Base-by-base conservation (phyloP, 164 flowering plant species). In the Magnolia kwangsiensis region DNA sequence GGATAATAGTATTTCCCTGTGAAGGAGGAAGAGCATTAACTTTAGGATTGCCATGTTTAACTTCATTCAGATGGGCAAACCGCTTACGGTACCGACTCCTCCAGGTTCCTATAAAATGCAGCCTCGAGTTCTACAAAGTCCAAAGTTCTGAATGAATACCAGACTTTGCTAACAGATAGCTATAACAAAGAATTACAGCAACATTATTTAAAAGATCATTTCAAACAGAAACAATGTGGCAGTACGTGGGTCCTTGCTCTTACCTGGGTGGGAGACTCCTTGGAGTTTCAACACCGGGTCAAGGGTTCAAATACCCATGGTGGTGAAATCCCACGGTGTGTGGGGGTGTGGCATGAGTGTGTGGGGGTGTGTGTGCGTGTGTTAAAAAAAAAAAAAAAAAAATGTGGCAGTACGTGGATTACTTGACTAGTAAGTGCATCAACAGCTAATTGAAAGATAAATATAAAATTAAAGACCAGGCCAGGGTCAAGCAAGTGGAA, bases 61-160 rank as follows among this genome's bases (percentile, higher is more conserved):
- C 69, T 71, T 81, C 86, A 66, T 75, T 72, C 51, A 78, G 77
- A 84, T 73, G 75, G 27, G 87, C 87, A 80, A 89, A 96, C 23
- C 91, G 96, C 83, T 91, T 94, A 45, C 96, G 92, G 55, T 94
- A 94, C 45, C 99, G 87, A 70, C 83, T 90, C 82, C 98, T 94
- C 99, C 99, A 96, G 20, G 99, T 92, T 78, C 99, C 99, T 69
- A 96, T 92, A 75, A 96, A 96, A 80, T 96, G 99, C 83, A 96
- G 81, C 86, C 99, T 90, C 68, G 98, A 96, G 82, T 76, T 83
- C 99, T 93, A 85, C 76, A 86, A 75, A 77, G 79, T 50, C 19
- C 23, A 37, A 73, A 63, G 58, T 11, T 20, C 51, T 72, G 23
- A 55, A 68, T 69, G 16, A 21, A 49, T 63, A 27, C 29, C 29